These are phyloP conservation scores for Aspergillus sp. DNA, from an alignment of 2,329 filamentous ascomycete species.

Conservation along the genomic window DNA sequence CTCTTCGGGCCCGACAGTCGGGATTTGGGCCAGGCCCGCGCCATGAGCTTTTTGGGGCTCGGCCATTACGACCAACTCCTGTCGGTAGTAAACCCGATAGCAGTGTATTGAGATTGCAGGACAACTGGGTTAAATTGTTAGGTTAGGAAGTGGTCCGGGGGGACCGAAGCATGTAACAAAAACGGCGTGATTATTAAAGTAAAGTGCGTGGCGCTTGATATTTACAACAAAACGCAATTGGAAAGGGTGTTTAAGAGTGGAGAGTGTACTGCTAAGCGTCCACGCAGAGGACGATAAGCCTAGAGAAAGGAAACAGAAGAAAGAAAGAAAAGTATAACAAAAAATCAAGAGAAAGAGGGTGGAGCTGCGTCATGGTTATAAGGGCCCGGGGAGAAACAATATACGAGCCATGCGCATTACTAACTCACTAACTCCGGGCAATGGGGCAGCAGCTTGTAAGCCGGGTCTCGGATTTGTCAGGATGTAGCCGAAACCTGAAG, in stretches of 20 bases:
- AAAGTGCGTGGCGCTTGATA: constrained; percentile 2
- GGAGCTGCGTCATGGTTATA: constrained; percentile 2
- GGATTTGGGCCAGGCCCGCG: constrained; percentile 8
- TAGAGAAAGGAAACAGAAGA: neutral
- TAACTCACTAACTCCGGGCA: constrained; percentile 3
- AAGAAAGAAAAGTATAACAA: neutral
- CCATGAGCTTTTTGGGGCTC: constrained; percentile 10
- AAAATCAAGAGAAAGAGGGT: neutral
- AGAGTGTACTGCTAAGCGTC: neutral
- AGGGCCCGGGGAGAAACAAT: neutral
- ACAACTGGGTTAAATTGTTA: no score
- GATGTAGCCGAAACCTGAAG: constrained; percentile 1
- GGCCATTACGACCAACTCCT: neutral
- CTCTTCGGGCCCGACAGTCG: constrained; percentile 7
- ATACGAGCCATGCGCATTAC: neutral
- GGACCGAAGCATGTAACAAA: neutral
- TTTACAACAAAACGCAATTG: constrained; percentile 2
- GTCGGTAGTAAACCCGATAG: neutral
- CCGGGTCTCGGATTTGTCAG: constrained; percentile 4
- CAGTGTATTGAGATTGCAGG: neutral
- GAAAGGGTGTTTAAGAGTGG: neutral
- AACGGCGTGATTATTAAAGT: constrained; percentile 1
- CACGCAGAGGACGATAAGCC: constrained; percentile 3
- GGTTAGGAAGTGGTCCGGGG: neutral
- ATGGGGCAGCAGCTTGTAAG: neutral